These are phyloP conservation scores for Schwanniomyces sp. DNA, from an alignment of 805 yeast species.

Conservation along the genomic window DNA sequence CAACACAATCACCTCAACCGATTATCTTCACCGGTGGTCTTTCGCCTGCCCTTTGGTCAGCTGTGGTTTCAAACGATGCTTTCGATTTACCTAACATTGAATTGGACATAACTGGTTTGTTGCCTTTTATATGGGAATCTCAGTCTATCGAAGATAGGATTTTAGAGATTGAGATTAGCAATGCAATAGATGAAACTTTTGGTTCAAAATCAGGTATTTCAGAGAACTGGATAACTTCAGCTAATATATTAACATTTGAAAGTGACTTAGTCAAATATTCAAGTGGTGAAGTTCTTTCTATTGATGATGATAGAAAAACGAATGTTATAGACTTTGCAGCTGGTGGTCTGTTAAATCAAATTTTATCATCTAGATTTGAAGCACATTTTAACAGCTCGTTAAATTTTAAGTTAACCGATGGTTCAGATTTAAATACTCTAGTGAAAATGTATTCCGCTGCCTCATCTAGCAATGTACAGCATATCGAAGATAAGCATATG, in stretches of 20 bases:
- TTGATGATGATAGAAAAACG: constrained; percentile 23
- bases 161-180: constrained; percentile 49
- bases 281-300: constrained; percentile 35
- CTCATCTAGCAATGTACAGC: constrained; percentile 37
- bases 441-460: constrained; percentile 28
- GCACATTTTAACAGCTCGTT: constrained; percentile 35
- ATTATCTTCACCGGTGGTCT: constrained; percentile 79
- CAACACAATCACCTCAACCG: constrained; percentile 67
- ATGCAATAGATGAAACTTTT: constrained; percentile 45
- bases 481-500: constrained; percentile 39
- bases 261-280: constrained; percentile 36
- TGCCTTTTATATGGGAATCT: constrained; percentile 64
- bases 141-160: constrained; percentile 32
- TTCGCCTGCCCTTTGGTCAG: constrained; percentile 78
- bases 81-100: constrained; percentile 73
- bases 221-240: constrained; percentile 62
- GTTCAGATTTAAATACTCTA: constrained; percentile 28
- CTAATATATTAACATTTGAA: constrained; percentile 57
- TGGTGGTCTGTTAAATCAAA: constrained; percentile 35
- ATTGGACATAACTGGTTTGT: constrained; percentile 65
- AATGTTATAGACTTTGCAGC: constrained; percentile 28
- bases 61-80: constrained; percentile 72
- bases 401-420: constrained; percentile 37
- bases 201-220: constrained; percentile 25
- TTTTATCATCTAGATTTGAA: constrained; percentile 33